phyloP scores from a whole-genome alignment of 2,329 filamentous ascomycete species.

The Exophiala oligosperma region DNA sequence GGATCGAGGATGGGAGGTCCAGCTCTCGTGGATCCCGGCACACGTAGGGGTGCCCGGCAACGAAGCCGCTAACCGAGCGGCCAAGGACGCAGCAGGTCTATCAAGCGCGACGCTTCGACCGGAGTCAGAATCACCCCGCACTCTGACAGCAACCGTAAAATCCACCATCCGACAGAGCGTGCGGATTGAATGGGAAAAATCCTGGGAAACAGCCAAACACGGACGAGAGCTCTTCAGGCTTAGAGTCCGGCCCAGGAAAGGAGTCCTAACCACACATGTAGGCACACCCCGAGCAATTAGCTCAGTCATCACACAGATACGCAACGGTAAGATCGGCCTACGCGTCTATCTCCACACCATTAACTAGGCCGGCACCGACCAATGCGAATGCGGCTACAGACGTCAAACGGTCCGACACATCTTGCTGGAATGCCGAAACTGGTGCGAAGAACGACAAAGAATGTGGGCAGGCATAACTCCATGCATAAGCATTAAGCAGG shows the following conservation, averaged over 20 bases:
- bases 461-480: constrained; percentile 32
- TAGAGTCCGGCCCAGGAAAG: constrained; percentile 21
- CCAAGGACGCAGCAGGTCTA: background rate
- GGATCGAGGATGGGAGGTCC: constrained; percentile 14
- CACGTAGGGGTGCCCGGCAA: constrained; percentile 9
- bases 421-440: constrained; percentile 35
- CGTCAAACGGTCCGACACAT: constrained; percentile 33
- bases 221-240: constrained; percentile 28
- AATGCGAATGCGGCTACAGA: constrained; percentile 32
- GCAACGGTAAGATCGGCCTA: constrained; percentile 29
- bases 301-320: constrained; percentile 31
- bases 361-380: constrained; percentile 33
- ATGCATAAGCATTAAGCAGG: constrained; percentile 33
- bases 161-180: constrained; percentile 24
- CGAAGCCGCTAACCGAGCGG: constrained; percentile 1
- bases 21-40: constrained; percentile 13
- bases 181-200: constrained; percentile 26
- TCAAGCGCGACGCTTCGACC: background rate
- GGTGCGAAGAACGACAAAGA: constrained; percentile 29
- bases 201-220: constrained; percentile 27
- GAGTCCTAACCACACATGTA: constrained; percentile 3
- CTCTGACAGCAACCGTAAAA: constrained; percentile 11
- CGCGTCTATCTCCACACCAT: constrained; percentile 33
- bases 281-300: constrained; percentile 21
- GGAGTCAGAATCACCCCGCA: constrained; percentile 1